Conservation (phyloP, 2,329 filamentous ascomycete species). For the Sporothrix sp. region DNA sequence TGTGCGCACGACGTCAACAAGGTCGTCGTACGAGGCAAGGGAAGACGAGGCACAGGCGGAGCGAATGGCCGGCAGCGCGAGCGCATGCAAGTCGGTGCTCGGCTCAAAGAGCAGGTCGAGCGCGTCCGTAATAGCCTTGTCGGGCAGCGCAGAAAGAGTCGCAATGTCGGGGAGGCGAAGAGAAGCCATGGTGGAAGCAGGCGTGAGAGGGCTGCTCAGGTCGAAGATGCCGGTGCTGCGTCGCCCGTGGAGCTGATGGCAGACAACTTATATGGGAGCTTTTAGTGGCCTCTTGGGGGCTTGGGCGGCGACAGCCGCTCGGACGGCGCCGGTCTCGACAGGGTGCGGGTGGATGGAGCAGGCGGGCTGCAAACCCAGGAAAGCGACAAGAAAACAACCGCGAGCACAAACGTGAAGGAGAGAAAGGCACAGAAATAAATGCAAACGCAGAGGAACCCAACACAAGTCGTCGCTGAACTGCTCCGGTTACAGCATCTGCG, state of each 20-base stretch:
- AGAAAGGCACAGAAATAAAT: no score
- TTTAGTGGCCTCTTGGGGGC: neutral
- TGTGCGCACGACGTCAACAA: slow-evolving; percentile 57
- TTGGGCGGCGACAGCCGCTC: slow-evolving; percentile 13
- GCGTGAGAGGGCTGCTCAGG: no score
- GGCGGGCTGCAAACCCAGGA: neutral
- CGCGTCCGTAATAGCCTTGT: slow-evolving; percentile 43
- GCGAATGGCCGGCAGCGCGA: slow-evolving; percentile 59
- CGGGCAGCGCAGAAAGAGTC: slow-evolving; percentile 45
- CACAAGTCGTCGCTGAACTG: no score
- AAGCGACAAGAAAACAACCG: neutral
- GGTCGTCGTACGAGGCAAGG: slow-evolving; percentile 57
- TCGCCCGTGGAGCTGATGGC: neutral
- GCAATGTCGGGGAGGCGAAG: slow-evolving; percentile 47
- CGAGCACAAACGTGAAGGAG: neutral
- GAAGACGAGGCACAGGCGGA: slow-evolving; percentile 32
- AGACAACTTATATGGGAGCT: neutral
- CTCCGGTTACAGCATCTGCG: neutral
- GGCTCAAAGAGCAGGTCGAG: slow-evolving; percentile 83
- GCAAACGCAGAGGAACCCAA: no score
- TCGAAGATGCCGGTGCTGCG: no score
- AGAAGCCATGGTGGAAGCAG: slow-evolving; percentile 11
- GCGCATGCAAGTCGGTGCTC: slow-evolving; percentile 60
- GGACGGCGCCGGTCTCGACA: slow-evolving; percentile 8
- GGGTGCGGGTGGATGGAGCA: neutral